Base-by-base conservation (phyloP, 2,329 filamentous ascomycete genomes). In the Herpotrichia juniperi region DNA sequence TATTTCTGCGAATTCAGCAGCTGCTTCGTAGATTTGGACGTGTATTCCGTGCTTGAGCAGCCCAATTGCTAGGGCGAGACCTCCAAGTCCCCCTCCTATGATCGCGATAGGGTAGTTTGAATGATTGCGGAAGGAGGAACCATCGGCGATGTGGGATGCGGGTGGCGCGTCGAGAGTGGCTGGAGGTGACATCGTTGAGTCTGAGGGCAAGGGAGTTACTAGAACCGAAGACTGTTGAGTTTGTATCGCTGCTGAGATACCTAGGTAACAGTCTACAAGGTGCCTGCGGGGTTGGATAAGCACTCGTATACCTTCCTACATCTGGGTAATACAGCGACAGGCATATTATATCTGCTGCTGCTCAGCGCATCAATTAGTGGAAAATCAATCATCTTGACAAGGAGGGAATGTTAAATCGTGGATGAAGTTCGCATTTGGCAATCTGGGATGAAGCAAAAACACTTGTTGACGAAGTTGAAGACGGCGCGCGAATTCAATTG, bases 41-140 rank as follows among this genome's bases (percentile, higher is more conserved):
- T 58, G 53, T 39, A 69, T 50, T 10, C 53, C 53, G 24, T 66
- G 56, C 43, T 61, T 61, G n/a, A 60, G 40, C 12, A 70, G 64
- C 12, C 61, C 61, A 16, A 70, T 61, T 12, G 67, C 64, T 10
- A 70, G 58, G 1, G 59, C 59, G 24, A 68, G 56, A n/a, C 68
- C 67, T 11, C 60, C 65, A 17, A 71, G 57, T 21, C 67, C 67
- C 5, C 64, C 68, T 16, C 68, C 65, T 10, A 68, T 35, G 42
- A 71, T 65, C 16, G 66, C 68, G 21, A 71, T 57, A 10, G 63
- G 49, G 26, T 61, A 54, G 22, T 58, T 39, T 3, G 30, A 2
- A 34, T 34, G 43, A 17, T 43, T 34, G 14, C 25, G 46, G 26
- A 43, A 35, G n/a, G 24, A 31, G n/a, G 30, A 31, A 9, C 30